These are phyloP conservation scores for Botrytis tulipae DNA, from an alignment of 2,329 filamentous ascomycete species.

Conservation along the genomic window DNA sequence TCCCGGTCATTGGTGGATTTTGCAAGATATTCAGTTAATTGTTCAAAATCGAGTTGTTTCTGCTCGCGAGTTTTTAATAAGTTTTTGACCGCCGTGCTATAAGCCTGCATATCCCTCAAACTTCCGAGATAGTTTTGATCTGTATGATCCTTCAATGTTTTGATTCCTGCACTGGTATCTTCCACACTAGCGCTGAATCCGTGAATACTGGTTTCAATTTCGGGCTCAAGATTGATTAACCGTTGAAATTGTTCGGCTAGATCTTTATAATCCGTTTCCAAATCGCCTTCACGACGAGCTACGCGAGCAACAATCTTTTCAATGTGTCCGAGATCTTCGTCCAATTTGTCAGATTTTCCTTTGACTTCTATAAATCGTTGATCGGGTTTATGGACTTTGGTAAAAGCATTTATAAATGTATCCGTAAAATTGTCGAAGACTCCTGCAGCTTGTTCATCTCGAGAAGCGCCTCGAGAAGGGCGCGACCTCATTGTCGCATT, in stretches of 20 bases:
- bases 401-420: slow-evolving; percentile 95
- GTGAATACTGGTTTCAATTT: slow-evolving; percentile 76
- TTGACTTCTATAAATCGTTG: slow-evolving; percentile 91
- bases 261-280: slow-evolving; percentile 85
- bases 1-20: slow-evolving; percentile 88
- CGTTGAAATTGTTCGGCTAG: slow-evolving; percentile 94
- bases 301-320: slow-evolving; percentile 95
- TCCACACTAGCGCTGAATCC: slow-evolving; percentile 85
- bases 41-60: slow-evolving; percentile 97
- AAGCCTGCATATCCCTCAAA: slow-evolving; percentile 92
- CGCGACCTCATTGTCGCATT: slow-evolving; percentile 90
- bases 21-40: slow-evolving; percentile 90
- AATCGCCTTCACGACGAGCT: slow-evolving; percentile 79
- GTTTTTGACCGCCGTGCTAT: slow-evolving; percentile 80
- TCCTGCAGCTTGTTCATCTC: slow-evolving; percentile 53
- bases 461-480: slow-evolving; percentile 63
- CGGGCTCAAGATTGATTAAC: slow-evolving; percentile 83
- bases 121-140: slow-evolving; percentile 95
- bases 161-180: slow-evolving; percentile 75
- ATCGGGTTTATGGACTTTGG: slow-evolving; percentile 93
- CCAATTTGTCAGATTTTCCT: slow-evolving; percentile 88
- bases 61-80: slow-evolving; percentile 92
- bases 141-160: slow-evolving; percentile 80
- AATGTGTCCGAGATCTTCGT: slow-evolving; percentile 88
- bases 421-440: slow-evolving; percentile 96